These are phyloP conservation scores for Thelonectria discophora DNA, from an alignment of 2,329 filamentous ascomycete species.

Conservation along the genomic window DNA sequence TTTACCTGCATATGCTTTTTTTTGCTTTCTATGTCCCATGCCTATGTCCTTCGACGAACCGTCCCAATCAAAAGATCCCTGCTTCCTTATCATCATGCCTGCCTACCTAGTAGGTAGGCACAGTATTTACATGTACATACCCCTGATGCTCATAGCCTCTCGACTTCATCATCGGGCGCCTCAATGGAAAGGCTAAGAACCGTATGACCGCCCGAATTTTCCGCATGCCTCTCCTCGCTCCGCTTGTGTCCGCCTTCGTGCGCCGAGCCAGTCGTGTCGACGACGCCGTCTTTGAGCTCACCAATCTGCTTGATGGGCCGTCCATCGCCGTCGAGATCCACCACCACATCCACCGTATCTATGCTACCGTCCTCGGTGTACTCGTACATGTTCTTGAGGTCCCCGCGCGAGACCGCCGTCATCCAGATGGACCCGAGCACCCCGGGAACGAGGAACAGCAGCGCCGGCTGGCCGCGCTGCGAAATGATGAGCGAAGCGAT, in stretches of 20 bases:
- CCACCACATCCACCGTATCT: constrained; percentile 63
- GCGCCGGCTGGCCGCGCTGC: constrained; percentile 85
- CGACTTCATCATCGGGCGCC: constrained; percentile 34
- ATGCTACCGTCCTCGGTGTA: constrained; percentile 79
- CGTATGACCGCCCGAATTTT: constrained; percentile 37
- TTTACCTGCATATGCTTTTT: too few relatives aligned
- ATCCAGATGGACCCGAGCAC: constrained; percentile 80
- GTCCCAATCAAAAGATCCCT: too few relatives aligned
- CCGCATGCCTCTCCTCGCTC: constrained; percentile 27
- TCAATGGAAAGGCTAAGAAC: constrained; percentile 50
- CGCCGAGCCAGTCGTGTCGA: constrained; percentile 47
- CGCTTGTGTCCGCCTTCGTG: constrained; percentile 34
- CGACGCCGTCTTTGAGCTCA: constrained; percentile 49
- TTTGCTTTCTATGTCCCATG: too few relatives aligned
- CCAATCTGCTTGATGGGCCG: constrained; percentile 54
- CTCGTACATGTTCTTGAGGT: constrained; percentile 78
- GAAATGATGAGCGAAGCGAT: constrained; percentile 80
- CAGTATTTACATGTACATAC: too few relatives aligned
- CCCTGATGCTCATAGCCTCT: not conserved
- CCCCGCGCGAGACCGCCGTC: constrained; percentile 75
- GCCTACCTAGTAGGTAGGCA: too few relatives aligned
- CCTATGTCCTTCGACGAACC: too few relatives aligned
- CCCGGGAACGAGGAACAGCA: constrained; percentile 91
- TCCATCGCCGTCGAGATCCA: constrained; percentile 62
- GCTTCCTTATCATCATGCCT: too few relatives aligned